Percentiles rank a stretch among this genome's conserved stretches.
Evolutionary conservation across 177 flowering plant genomes (phyloP).

Genomic region (Vitis hybrid): DNA sequence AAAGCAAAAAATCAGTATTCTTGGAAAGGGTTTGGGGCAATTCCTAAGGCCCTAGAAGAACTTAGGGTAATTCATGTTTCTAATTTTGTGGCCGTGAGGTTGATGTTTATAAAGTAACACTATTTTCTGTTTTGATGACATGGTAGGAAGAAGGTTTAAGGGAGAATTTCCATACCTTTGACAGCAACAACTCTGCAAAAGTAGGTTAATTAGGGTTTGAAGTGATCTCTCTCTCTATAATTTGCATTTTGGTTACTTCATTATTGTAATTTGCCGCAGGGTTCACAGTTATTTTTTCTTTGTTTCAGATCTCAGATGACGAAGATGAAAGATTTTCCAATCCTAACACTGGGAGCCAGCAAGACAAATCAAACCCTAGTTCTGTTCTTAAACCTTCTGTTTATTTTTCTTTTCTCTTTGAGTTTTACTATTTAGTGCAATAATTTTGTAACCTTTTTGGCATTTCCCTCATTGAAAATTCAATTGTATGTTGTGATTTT

Average conservation of each 20-base stretch:
- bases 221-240: background rate
- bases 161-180: constrained; percentile 25
- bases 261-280: background rate
- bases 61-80: constrained; percentile 51
- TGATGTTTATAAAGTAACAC: background rate
- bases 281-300: background rate
- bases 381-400: constrained; percentile 26
- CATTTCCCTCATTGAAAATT: too few species aligned
- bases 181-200: constrained; percentile 25
- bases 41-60: constrained; percentile 61
- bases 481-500: too few species aligned
- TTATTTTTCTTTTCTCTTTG: background rate
- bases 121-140: constrained; percentile 8
- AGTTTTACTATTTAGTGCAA: background rate
- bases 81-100: background rate
- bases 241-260: background rate
- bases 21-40: constrained; percentile 86
- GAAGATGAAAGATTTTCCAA: constrained; percentile 50
- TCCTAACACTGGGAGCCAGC: constrained; percentile 44
- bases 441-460: background rate
- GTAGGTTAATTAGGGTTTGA: constrained; percentile 30
- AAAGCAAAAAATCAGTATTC: constrained; percentile 82
- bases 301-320: constrained; percentile 50
- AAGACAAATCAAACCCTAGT: constrained; percentile 37
- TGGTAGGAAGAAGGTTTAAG: constrained; percentile 63